Evolutionary conservation across 2,329 filamentous ascomycete species (phyloP).

Genomic region (Bipolaris bicolor): DNA sequence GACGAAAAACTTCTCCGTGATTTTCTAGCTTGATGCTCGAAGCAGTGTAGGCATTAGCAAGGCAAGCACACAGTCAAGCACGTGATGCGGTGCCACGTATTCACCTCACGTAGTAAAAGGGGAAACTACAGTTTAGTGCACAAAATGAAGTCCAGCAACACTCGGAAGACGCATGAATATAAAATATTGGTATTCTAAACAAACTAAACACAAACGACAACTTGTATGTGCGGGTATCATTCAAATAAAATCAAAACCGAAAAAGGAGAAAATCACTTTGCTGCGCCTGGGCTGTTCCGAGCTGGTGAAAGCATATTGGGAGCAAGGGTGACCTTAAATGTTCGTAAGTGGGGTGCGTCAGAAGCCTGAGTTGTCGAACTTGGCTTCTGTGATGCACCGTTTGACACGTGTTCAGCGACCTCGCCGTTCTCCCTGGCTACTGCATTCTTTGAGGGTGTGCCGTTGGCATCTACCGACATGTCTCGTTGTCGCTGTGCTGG

Average conservation of each 20-base stretch:
- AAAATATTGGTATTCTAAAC: neutral
- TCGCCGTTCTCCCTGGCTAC: neutral
- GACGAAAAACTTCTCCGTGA: neutral
- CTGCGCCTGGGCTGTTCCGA: constrained; percentile 4
- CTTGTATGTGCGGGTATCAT: constrained; percentile 10
- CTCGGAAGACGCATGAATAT: neutral
- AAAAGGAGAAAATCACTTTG: neutral
- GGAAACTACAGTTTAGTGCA: too few relatives aligned
- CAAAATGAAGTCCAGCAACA: too few relatives aligned
- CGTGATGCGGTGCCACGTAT: neutral
- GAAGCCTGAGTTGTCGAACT: neutral
- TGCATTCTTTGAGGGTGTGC: constrained; percentile 14
- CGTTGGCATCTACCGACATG: constrained; percentile 8
- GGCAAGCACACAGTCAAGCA: neutral
- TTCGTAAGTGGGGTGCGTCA: constrained; percentile 28
- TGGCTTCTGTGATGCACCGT: constrained; percentile 8
- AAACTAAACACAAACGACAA: neutral
- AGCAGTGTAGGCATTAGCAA: neutral
- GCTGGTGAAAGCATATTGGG: constrained; percentile 33
- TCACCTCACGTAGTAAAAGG: too few relatives aligned
- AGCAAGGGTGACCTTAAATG: constrained; percentile 44
- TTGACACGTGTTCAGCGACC: neutral
- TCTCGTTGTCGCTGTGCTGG: constrained; percentile 27
- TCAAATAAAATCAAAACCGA: neutral
- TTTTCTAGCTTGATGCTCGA: neutral